Evolutionary conservation across 2,329 filamentous ascomycete genomes (phyloP), one percentile per base, ranked within the genome.

Genomic region (Talaromyces sp.): DNA sequence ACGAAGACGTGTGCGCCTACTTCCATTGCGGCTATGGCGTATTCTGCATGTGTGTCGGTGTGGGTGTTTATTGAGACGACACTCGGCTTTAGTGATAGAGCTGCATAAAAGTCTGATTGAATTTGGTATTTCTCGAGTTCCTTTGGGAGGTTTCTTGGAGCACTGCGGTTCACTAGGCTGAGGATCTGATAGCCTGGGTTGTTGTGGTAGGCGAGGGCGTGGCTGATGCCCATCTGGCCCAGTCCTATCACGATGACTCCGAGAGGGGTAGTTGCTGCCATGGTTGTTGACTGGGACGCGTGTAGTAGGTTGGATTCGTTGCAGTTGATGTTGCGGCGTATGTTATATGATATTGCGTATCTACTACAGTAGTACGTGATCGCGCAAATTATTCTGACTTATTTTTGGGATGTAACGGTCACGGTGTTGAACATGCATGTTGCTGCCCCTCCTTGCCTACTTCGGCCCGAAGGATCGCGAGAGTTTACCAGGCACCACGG

Each of bases 61-160:
- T 60, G 57, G 6, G 52, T 60, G 37, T 54, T 56, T 42, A 60
- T 58, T 16, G 57, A 60, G 11, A 60, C 55, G 3, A 60, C 52
- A 37, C 58, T 50, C 13, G 57, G 57, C 13, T 46, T 54, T 22
- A 60, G 40, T 6, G 52, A 32, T 3, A 60, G 49, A 9, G 40
- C 47, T 13, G 52, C 52, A 2, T 58, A 24, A 14, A 58, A 46
- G 17, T 42, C 47, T 3, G 44, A 22, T 13, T 58, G 11, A 1
- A 47, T 14, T 19, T 40, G 35, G 24, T 60, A 58, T 16, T 41
- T 8, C 24, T 49, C 44, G 11, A 60, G 50, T 17, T 20, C 47
- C 7, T 52, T 37, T 2, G 52, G 57, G 4, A 60, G 35, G 2
- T 45, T 47, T 16, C 52, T 51, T n/a, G 27, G 29, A 17, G 50